Evolutionary conservation across 23 red algal species (phyloP).

Genomic region (Chondrus crispus): DNA sequence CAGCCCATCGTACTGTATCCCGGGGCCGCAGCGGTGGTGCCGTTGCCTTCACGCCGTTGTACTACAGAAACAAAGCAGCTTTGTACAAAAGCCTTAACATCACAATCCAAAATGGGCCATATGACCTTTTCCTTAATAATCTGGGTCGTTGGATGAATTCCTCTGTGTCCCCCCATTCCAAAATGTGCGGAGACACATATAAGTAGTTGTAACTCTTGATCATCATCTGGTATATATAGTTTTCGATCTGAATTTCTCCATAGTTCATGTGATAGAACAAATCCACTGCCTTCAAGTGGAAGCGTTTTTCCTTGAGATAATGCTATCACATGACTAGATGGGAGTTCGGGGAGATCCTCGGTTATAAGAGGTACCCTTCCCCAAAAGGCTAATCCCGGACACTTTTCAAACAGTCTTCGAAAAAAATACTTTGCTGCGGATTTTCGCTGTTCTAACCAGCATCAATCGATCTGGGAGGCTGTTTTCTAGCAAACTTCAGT

Average conservation of each 20-base stretch:
- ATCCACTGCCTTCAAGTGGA: not conserved
- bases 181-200: slow-evolving; percentile 27
- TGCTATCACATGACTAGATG: not conserved
- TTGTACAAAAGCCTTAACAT: slow-evolving; percentile 26
- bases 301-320: not conserved
- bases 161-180: slow-evolving; percentile 39
- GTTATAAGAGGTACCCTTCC: not conserved
- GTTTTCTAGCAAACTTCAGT: too few relatives aligned
- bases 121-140: not conserved
- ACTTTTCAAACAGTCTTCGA: too few relatives aligned
- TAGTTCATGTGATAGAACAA: not conserved
- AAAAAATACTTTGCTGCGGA: too few relatives aligned
- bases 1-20: too few relatives aligned
- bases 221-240: slow-evolving; percentile 15
- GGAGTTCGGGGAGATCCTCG: not conserved
- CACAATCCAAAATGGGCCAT: slow-evolving; percentile 10
- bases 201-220: slow-evolving; percentile 3
- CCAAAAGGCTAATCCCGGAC: too few relatives aligned
- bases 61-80: slow-evolving; percentile 16
- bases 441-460: too few relatives aligned
- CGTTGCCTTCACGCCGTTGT: too few relatives aligned
- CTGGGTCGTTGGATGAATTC: not conserved
- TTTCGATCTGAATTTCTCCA: not conserved
- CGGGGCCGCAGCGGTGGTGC: too few relatives aligned
- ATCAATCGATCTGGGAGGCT: too few relatives aligned